Percentiles rank a stretch among this genome's conserved stretches.
These are phyloP conservation scores for Xylariaceae sp. DNA, from an alignment of 2,329 filamentous ascomycete species.

Conservation along the genomic window DNA sequence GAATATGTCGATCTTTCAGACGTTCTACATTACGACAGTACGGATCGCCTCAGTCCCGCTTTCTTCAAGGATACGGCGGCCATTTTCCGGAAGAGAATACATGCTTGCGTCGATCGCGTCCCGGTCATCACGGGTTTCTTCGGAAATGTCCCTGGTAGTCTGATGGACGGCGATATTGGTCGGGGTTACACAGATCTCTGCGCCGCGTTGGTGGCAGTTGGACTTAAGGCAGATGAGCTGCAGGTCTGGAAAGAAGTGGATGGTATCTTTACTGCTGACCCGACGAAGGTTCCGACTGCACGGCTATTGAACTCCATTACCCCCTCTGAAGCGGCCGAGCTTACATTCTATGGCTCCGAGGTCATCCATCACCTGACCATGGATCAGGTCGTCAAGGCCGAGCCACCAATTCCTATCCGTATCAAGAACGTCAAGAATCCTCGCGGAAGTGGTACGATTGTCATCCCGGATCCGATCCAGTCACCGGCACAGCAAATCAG, in stretches of 20 bases:
- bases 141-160: conserved; percentile 82
- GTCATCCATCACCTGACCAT: conserved; percentile 99
- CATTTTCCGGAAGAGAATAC: conserved; percentile 58
- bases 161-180: conserved; percentile 83
- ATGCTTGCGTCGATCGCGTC: conserved; percentile 60
- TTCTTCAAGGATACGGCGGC: conserved; percentile 65
- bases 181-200: conserved; percentile 96
- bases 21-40: conserved; percentile 62
- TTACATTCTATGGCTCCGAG: conserved; percentile 92
- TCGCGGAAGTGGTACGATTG: conserved; percentile 69
- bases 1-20: conserved; percentile 89
- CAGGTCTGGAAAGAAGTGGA: conserved; percentile 99
- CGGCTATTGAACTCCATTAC: conserved; percentile 82
- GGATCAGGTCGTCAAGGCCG: conserved; percentile 88
- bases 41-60: conserved; percentile 54
- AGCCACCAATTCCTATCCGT: conserved; percentile 72
- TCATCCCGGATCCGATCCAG: conserved; percentile 66
- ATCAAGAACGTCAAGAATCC: conserved; percentile 93
- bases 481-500: conserved; percentile 54
- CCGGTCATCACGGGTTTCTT: conserved; percentile 92
- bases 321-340: conserved; percentile 87
- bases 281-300: conserved; percentile 88
- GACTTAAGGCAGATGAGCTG: conserved; percentile 77
- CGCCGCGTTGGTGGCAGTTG: conserved; percentile 85
- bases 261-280: conserved; percentile 79